These are phyloP conservation scores for Mucuna pruriens DNA, from an alignment of 306 rosid genomes.

Conservation along the genomic window DNA sequence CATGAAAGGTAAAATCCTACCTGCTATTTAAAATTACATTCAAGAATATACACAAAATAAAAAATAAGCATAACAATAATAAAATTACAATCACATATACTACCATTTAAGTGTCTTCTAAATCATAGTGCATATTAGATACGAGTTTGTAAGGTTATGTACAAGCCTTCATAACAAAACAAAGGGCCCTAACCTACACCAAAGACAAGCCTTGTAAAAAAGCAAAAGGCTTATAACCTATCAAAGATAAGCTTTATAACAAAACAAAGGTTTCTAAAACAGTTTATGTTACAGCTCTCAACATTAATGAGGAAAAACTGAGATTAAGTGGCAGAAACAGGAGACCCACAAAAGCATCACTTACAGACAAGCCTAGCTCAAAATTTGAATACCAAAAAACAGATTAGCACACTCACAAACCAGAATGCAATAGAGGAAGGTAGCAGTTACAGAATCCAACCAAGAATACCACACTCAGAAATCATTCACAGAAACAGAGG, in stretches of 20 bases:
- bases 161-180: background rate
- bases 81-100: background rate
- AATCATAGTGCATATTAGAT: background rate
- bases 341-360: background rate
- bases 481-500: background rate
- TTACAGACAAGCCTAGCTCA: background rate
- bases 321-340: background rate
- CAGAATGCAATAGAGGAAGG: background rate
- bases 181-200: background rate
- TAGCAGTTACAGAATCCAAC: background rate
- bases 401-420: background rate
- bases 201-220: background rate
- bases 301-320: background rate
- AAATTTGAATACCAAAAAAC: background rate
- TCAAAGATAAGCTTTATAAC: background rate
- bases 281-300: background rate
- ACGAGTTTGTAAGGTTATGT: background rate
- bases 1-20: background rate
- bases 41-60: background rate
- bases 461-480: background rate
- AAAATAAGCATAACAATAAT: background rate
- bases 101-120: background rate
- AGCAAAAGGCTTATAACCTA: background rate
- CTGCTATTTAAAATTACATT: background rate
- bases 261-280: constrained; percentile 6